Conservation (phyloP, 2,329 filamentous ascomycete species). For the Claviceps fusiformis region DNA sequence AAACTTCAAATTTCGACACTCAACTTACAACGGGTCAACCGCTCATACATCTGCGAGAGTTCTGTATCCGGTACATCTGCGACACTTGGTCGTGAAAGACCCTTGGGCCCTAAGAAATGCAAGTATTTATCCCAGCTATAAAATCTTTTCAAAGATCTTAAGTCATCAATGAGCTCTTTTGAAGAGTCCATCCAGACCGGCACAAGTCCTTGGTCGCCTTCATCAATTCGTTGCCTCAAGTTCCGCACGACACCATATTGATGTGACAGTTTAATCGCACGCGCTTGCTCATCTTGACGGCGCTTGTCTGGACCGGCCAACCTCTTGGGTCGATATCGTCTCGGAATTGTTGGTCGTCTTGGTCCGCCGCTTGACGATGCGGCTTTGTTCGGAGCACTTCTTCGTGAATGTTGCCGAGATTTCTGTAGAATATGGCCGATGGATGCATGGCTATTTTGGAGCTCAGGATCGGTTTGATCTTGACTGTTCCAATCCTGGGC, state of each 20-base stretch:
- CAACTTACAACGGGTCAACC: slow-evolving; percentile 39
- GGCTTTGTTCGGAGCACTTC: neutral
- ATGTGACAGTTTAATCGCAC: slow-evolving; percentile 23
- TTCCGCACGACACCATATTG: slow-evolving; percentile 32
- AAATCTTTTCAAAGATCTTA: slow-evolving; percentile 48
- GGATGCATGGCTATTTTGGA: neutral
- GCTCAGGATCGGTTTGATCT: neutral
- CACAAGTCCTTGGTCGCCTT: slow-evolving; percentile 29
- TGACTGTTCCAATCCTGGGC: slow-evolving; percentile 18
- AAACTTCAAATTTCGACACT: neutral
- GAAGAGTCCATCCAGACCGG: slow-evolving; percentile 44
- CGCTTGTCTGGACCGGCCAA: slow-evolving; percentile 31
- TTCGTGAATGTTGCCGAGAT: neutral
- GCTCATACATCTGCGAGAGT: slow-evolving; percentile 41
- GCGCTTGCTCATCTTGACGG: slow-evolving; percentile 29
- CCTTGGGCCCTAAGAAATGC: slow-evolving; percentile 34
- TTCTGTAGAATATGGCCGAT: neutral
- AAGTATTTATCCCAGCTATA: slow-evolving; percentile 55
- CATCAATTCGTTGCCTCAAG: slow-evolving; percentile 27
- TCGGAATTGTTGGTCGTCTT: slow-evolving; percentile 13
- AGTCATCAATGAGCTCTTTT: slow-evolving; percentile 47
- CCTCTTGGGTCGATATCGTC: slow-evolving; percentile 31
- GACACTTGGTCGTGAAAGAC: slow-evolving; percentile 10
- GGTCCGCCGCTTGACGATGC: neutral
- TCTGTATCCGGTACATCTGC: slow-evolving; percentile 24